Evolutionary conservation across 495 filamentous ascomycete genomes (phyloP), one percentile per base, ranked within the genome.

Genomic region (Penicillium subrubescens): DNA sequence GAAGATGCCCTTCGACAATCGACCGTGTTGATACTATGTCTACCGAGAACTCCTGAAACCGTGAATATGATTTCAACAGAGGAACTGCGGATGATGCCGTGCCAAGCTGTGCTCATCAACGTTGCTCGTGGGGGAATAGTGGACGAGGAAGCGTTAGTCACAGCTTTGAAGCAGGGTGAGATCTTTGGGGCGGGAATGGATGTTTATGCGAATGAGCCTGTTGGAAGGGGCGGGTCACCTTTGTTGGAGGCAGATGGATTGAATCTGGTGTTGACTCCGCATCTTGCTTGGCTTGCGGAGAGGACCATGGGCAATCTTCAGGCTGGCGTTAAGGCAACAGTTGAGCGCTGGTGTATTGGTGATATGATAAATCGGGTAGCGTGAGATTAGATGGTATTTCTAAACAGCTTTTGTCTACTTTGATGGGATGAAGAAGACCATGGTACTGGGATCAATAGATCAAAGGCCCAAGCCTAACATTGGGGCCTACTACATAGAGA

Each of bases 51-150:
- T 12, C 25, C 25, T 3, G 75, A 79, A 51, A 85, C 83, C 6
- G 31, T 76, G 23, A 76, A 81, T 50, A 66, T 86, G 54, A 76
- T 89, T 44, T 76, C 75, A 1, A 67, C 67, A 0, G 61, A 73
- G 0, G 86, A 88, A 69, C 72, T 89, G 14, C 33, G 62, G n/a
- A 50, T 71, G 14, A 87, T 89, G 83, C 73, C 70, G 14, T 63
- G 71, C 0, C 73, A 82, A 39, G 75, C 81, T 4, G 59, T 88
- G 17, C 23, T 89, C 12, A 71, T 88, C 54, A 88, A 89, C 67
- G 80, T 87, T 44, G 79, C 82, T 7, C 75, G 86, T 3, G 86
- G 86, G 3, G 86, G 85, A 0, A 83, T 88, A 59, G 82, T 88
- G 7, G 78, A 87, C 57, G 86, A 89, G 65, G 46, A 55, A 8